A percentile compares a stretch with the other conserved stretches of the same genome.
These are phyloP conservation scores for Echinosophora koreensis DNA, from an alignment of 306 rosid species.

Conservation along the genomic window DNA sequence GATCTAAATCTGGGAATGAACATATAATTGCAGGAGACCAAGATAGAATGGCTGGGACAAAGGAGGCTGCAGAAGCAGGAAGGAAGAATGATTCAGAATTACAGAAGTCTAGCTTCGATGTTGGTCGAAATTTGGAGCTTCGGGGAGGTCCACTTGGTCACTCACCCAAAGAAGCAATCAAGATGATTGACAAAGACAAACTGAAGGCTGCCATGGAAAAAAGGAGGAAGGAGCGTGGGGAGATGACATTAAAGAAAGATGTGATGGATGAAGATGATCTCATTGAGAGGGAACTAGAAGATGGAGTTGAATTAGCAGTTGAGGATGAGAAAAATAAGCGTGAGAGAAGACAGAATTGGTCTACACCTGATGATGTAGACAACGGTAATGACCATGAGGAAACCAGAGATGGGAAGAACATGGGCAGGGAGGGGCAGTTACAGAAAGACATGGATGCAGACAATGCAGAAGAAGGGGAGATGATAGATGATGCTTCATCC, in stretches of 20 bases:
- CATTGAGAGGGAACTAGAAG: conserved; percentile 93
- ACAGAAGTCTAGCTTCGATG: conserved; percentile 27
- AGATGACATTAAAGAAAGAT: conserved; percentile 71
- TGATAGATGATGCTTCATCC: conserved; percentile 66
- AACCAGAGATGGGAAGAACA: conserved; percentile 52
- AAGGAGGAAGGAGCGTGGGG: conserved; percentile 73
- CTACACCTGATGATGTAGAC: conserved; percentile 60
- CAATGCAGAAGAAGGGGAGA: conserved; percentile 83
- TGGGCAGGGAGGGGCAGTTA: conserved; percentile 45
- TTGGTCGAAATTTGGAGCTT: conserved; percentile 47
- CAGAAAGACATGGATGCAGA: conserved; percentile 54
- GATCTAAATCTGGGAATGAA: conserved; percentile 49
- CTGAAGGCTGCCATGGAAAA: conserved; percentile 90
- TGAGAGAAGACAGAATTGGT: conserved; percentile 71
- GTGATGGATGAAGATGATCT: conserved; percentile 90
- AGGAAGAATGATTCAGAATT: conserved; percentile 40
- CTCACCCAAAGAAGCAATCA: conserved; percentile 83
- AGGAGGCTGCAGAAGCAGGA: conserved; percentile 66
- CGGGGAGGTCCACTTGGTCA: conserved; percentile 59
- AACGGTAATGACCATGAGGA: conserved; percentile 51
- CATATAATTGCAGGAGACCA: conserved; percentile 58
- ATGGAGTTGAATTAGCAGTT: conserved; percentile 84
- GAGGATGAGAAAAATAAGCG: conserved; percentile 79
- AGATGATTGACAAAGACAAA: conserved; percentile 84
- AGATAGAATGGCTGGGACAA: conserved; percentile 56